These are phyloP conservation scores for Fusarium nanum DNA, from an alignment of 2,329 filamentous ascomycete genomes.

Conservation along the genomic window DNA sequence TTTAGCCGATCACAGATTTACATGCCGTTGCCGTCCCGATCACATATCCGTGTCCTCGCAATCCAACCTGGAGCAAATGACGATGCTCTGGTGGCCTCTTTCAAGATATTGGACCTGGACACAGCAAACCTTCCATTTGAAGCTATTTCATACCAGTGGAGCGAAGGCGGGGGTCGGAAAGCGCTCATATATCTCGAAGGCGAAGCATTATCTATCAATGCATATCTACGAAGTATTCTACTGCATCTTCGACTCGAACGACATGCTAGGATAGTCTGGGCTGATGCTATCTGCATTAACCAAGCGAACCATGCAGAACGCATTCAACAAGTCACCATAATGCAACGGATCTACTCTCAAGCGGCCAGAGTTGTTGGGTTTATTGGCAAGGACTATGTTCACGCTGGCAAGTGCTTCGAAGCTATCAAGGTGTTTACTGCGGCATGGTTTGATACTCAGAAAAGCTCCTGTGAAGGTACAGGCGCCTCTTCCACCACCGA, in stretches of 20 bases:
- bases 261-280: neutral
- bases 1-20: neutral
- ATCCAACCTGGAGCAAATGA: neutral
- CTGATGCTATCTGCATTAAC: neutral
- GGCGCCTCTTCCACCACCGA: neutral
- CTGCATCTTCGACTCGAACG: neutral
- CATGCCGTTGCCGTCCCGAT: neutral
- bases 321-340: neutral
- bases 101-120: neutral
- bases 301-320: neutral
- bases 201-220: neutral
- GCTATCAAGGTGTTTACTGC: neutral
- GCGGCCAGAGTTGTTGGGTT: neutral
- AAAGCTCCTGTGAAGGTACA: neutral
- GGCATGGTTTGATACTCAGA: neutral
- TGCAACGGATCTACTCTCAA: neutral
- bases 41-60: neutral
- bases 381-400: neutral
- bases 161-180: neutral
- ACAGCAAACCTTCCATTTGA: neutral
- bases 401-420: neutral
- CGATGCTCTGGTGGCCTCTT: neutral
- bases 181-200: neutral
- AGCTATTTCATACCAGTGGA: neutral
- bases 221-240: neutral